These are phyloP conservation scores for Misopates orontium DNA, from an alignment of 257 asterid species.

Conservation along the genomic window DNA sequence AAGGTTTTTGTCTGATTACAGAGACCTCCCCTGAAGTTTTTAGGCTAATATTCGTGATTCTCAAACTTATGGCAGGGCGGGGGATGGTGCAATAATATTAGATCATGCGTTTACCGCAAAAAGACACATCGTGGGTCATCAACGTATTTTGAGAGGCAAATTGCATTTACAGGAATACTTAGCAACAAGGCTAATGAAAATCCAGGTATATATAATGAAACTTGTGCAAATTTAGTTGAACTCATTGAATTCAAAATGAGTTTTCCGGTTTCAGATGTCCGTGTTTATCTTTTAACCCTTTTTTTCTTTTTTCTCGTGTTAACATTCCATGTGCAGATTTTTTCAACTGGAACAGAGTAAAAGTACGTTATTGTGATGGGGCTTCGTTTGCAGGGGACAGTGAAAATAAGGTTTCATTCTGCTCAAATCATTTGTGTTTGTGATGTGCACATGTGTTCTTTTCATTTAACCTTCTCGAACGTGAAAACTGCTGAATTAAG, in stretches of 20 bases:
- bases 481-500: too few relatives aligned
- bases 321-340: constrained; percentile 44
- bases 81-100: constrained; percentile 82
- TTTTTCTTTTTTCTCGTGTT: constrained; percentile 1
- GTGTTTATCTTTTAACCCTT: neutral
- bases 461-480: too few relatives aligned
- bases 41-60: neutral
- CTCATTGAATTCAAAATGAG: neutral
- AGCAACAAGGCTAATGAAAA: constrained; percentile 61
- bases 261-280: constrained; percentile 1
- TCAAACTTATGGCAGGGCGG: constrained; percentile 67
- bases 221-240: neutral
- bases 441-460: neutral
- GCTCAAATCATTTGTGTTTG: neutral
- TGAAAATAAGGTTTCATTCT: constrained; percentile 48
- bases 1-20: too few relatives aligned
- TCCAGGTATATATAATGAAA: constrained; percentile 43
- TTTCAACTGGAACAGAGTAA: constrained; percentile 72
- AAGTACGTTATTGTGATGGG: constrained; percentile 69
- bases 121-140: constrained; percentile 63
- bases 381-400: constrained; percentile 66
- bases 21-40: neutral
- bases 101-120: constrained; percentile 52
- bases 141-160: constrained; percentile 44
- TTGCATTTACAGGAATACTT: constrained; percentile 61